These are phyloP conservation scores for Trichoderma sp. DNA, from an alignment of 2,329 filamentous ascomycete genomes.

Conservation along the genomic window DNA sequence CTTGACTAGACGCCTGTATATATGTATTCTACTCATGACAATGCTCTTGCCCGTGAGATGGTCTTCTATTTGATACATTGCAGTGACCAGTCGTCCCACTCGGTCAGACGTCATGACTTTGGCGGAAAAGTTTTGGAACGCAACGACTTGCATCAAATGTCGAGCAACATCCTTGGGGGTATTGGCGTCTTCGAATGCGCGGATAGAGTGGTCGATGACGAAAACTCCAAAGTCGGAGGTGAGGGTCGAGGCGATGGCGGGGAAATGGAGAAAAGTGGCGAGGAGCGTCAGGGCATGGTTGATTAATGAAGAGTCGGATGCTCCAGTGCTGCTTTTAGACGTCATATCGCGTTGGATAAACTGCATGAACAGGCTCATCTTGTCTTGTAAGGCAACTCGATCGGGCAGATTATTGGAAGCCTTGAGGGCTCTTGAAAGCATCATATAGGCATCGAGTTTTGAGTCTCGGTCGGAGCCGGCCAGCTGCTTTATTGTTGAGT, in stretches of 20 bases:
- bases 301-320: conserved; percentile 69
- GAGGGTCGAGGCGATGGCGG: conserved; percentile 70
- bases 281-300: conserved; percentile 80
- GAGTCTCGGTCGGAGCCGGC: conserved; percentile 72
- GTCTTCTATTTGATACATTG: conserved; percentile 72
- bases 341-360: conserved; percentile 84
- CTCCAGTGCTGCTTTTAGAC: conserved; percentile 59
- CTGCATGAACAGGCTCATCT: conserved; percentile 76
- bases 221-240: conserved; percentile 79
- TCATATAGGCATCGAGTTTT: conserved; percentile 84
- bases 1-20: conserved; percentile 76
- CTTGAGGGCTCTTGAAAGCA: conserved; percentile 74
- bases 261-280: conserved; percentile 74
- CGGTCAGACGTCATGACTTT: conserved; percentile 75
- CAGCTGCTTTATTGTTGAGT: conserved; percentile 81
- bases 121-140: conserved; percentile 75
- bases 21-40: conserved; percentile 72
- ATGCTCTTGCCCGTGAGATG: conserved; percentile 81
- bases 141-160: conserved; percentile 78
- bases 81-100: conserved; percentile 69
- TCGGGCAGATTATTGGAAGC: conserved; percentile 83
- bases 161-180: conserved; percentile 78
- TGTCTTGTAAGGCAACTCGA: conserved; percentile 69
- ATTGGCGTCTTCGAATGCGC: conserved; percentile 68
- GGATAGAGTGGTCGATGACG: conserved; percentile 79